Percentiles rank a stretch among this genome's conserved stretches.
Evolutionary conservation across 2,329 filamentous ascomycete species (phyloP).

Genomic region (Aspergillus texensis): DNA sequence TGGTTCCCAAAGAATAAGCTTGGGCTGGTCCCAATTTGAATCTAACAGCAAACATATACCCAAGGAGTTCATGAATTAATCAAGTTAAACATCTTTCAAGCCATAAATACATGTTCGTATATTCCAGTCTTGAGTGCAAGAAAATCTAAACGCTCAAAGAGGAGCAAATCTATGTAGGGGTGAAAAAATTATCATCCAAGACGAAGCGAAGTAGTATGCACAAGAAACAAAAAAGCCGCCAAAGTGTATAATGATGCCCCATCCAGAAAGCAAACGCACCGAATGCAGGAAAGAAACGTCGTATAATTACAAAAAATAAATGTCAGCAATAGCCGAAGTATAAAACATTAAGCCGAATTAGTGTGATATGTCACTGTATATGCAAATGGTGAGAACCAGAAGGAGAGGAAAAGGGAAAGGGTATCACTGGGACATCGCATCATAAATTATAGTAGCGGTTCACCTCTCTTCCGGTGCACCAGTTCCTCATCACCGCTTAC

Average conservation of each 20-base stretch:
- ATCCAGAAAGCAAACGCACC: slow-evolving; percentile 4
- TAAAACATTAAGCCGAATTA: slow-evolving; percentile 10
- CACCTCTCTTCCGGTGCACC: slow-evolving; percentile 18
- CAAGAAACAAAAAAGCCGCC: slow-evolving; percentile 24
- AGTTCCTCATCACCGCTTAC: slow-evolving; percentile 19
- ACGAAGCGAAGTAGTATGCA: slow-evolving; percentile 30
- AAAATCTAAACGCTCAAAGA: slow-evolving; percentile 9
- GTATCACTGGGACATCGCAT: slow-evolving; percentile 31
- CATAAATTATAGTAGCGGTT: slow-evolving; percentile 23
- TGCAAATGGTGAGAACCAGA: slow-evolving; percentile 12
- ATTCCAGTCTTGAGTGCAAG: not conserved
- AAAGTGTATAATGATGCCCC: slow-evolving; percentile 21
- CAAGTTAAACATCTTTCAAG: not conserved
- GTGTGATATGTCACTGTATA: slow-evolving; percentile 17
- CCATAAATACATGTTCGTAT: not conserved
- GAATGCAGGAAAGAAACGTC: slow-evolving; percentile 9
- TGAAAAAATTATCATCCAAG: slow-evolving; percentile 2
- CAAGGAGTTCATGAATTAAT: not conserved
- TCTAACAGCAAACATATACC: not conserved
- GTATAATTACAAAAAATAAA: slow-evolving; percentile 20
- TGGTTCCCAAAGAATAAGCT: not conserved
- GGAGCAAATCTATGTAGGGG: slow-evolving; percentile 9
- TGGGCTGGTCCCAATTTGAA: not conserved
- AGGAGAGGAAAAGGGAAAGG: slow-evolving; percentile 20
- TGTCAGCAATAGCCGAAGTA: slow-evolving; percentile 9